Evolutionary conservation across 2,329 filamentous ascomycete species (phyloP), one percentile per base, ranked within the genome.

Genomic region (Sporothrix variecibatus): DNA sequence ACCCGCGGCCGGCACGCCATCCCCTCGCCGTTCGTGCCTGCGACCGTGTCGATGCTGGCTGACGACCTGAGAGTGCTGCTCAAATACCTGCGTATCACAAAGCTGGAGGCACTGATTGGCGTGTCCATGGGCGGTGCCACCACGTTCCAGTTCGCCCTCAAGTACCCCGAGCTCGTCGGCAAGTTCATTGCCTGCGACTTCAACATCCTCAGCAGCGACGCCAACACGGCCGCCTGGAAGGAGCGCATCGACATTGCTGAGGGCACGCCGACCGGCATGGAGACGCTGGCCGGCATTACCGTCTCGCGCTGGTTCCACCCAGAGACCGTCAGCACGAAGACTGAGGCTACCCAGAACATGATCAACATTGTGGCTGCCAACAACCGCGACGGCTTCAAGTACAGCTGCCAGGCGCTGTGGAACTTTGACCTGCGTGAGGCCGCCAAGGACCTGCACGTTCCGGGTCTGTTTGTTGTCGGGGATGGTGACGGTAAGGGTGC

Each of bases 51-150:
- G 77, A 83, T 90, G 2, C 85, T 96, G 0, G 88, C 92, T 3
- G 86, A 88, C 8, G 94, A 97, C 79, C 84, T 96, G 28, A 84
- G 86, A 51, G 81, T 85, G 0, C 81, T 97, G 0, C 88, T 97
- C 2, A 86, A 91, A 72, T 89, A 91, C 0, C 86, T 97, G 40
- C 89, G 92, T 68, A 90, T 95, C 58, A 85, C 87, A 11, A 87
- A 88, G 78, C 89, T 93, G 0, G 88, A 91, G 46, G 86, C 88
- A 0, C 84, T 95, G 0, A 84, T 96, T 26, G 94, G 94, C 26
- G 94, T 97, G 3, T 93, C 91, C 49, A 90, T 96, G 81, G 94
- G 94, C 76, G 94, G 94, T 71, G 93, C 92, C 1, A 96, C 94
- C 0, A 87, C 91, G 0, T 87, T 96, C 69, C 91, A 92, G 80